Evolutionary conservation across 306 rosid genomes (phyloP).

Genomic region (Prunus campanulata): DNA sequence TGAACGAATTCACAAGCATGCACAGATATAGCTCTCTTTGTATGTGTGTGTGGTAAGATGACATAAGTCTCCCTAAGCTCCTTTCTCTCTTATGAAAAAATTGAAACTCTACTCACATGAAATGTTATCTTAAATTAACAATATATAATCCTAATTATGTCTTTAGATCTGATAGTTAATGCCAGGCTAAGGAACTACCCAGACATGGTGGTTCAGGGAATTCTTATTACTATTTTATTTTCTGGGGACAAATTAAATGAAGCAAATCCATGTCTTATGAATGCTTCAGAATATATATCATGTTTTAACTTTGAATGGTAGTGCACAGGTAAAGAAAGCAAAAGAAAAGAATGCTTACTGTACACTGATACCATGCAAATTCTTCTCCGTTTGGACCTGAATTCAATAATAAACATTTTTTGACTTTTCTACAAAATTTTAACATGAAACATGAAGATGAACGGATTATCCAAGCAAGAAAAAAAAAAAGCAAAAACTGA

Average conservation of each 20-base stretch:
- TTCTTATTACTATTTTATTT: neutral
- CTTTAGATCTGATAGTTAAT: neutral
- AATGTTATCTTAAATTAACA: neutral
- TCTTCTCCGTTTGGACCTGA: slow-evolving; percentile 98
- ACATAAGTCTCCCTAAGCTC: neutral
- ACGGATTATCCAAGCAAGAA: neutral
- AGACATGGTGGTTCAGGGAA: neutral
- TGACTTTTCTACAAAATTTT: neutral
- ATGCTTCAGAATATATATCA: neutral
- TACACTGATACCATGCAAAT: slow-evolving; percentile 97
- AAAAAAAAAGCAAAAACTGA: slow-evolving; percentile 10
- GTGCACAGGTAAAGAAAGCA: slow-evolving; percentile 9
- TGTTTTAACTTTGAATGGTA: slow-evolving; percentile 10
- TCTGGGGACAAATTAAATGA: neutral
- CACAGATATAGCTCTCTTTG: neutral
- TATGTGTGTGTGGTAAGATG: neutral
- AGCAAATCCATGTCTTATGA: neutral
- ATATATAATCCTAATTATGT: neutral
- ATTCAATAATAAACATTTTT: slow-evolving; percentile 14
- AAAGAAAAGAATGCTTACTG: slow-evolving; percentile 49
- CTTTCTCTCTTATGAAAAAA: neutral
- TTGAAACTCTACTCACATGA: neutral
- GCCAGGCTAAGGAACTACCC: neutral
- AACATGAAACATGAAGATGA: neutral
- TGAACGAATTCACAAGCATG: neutral